Percentiles rank a stretch among this genome's conserved stretches.
phyloP scores from a whole-genome alignment of 225 moss, liverwort and hornwort genomes.

The Asterella californica region DNA sequence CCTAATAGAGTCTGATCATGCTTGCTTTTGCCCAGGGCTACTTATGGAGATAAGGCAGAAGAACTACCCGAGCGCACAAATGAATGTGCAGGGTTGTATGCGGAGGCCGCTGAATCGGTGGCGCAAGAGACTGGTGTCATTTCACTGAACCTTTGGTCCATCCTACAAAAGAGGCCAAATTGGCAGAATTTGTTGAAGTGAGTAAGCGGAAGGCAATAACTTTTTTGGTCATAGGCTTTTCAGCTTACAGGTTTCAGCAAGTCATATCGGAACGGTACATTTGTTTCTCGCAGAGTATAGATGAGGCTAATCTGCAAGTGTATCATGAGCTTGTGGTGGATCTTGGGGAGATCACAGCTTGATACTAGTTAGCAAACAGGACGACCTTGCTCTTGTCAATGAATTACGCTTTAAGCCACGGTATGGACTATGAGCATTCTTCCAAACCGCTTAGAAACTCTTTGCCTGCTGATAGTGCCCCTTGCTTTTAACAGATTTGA shows the following conservation, averaged over 20 bases:
- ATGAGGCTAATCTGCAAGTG: neutral
- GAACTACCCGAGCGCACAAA: slow-evolving; percentile 40
- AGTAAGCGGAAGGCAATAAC: neutral
- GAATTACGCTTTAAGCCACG: neutral
- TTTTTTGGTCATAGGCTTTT: neutral
- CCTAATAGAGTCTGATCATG: neutral
- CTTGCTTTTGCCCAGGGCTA: slow-evolving; percentile 18
- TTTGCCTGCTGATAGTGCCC: neutral
- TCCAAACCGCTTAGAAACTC: neutral
- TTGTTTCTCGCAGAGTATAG: neutral
- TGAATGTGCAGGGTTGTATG: slow-evolving; percentile 32
- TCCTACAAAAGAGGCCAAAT: slow-evolving; percentile 27
- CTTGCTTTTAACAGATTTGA: neutral
- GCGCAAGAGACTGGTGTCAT: slow-evolving; percentile 25
- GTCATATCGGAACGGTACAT: no score
- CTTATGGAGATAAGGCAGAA: slow-evolving; percentile 30
- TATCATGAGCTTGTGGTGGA: neutral
- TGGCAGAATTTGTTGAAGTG: slow-evolving; percentile 35
- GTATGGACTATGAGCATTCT: neutral
- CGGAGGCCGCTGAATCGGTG: slow-evolving; percentile 34
- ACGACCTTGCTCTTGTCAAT: neutral
- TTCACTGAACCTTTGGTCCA: slow-evolving; percentile 40
- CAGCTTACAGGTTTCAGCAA: neutral
- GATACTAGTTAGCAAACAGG: neutral
- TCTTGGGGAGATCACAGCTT: neutral